phyloP scores from a whole-genome alignment of 352 stramenopile genomes.

The Globisporangium carolinianum region DNA sequence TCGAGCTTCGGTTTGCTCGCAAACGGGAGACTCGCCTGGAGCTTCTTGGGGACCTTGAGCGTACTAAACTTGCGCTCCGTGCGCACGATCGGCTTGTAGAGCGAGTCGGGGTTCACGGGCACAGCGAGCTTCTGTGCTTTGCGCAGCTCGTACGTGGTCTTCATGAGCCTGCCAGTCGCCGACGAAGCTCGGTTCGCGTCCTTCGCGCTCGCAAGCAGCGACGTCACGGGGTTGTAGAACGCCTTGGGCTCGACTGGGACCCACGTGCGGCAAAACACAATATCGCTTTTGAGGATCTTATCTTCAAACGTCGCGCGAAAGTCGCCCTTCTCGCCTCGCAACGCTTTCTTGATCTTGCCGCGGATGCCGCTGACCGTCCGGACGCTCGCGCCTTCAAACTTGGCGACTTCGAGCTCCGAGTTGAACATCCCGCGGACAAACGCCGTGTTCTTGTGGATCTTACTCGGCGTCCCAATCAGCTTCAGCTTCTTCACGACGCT shows the following conservation, averaged over 20 bases:
- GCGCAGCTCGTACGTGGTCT: conserved; percentile 93
- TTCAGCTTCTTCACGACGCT: conserved; percentile 99
- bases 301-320: conserved; percentile 99
- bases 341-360: conserved; percentile 96
- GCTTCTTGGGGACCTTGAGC: conserved; percentile 94
- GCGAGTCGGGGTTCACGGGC: conserved; percentile 95
- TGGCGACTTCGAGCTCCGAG: conserved; percentile 92
- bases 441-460: conserved; percentile 99
- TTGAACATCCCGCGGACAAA: conserved; percentile 98
- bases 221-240: conserved; percentile 98
- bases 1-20: conserved; percentile 95
- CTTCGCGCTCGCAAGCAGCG: conserved; percentile 50
- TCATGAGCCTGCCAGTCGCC: conserved; percentile 82
- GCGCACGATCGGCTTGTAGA: conserved; percentile 98
- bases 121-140: conserved; percentile 93
- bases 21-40: conserved; percentile 97
- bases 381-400: conserved; percentile 96
- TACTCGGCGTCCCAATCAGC: conserved; percentile 96
- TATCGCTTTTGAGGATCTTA: conserved; percentile 98
- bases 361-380: conserved; percentile 98
- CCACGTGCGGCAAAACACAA: conserved; percentile 99
- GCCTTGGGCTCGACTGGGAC: conserved; percentile 96
- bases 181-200: conserved; percentile 35
- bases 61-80: conserved; percentile 88
- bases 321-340: conserved; percentile 89